Conservation (phyloP, 2,329 filamentous ascomycete genomes). For the Magnaporthales sp. region DNA sequence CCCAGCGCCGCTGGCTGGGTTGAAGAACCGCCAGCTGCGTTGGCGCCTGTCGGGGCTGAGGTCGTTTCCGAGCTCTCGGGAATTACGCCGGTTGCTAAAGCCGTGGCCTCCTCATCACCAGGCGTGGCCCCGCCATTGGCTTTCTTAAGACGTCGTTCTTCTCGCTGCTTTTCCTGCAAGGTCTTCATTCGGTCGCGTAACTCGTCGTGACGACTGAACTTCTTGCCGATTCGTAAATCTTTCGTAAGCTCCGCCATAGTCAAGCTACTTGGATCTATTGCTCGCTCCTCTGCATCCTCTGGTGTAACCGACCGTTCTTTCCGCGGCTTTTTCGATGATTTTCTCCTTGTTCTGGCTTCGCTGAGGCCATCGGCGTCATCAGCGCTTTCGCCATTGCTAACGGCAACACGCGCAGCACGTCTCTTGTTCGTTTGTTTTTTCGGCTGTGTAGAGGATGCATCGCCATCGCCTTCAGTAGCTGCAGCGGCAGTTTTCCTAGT, state of each 20-base stretch:
- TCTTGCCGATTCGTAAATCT: constrained; percentile 63
- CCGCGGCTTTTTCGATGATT: constrained; percentile 17
- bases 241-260: constrained; percentile 67
- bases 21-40: neutral
- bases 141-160: constrained; percentile 28
- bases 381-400: constrained; percentile 10
- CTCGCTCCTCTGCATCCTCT: constrained; percentile 51
- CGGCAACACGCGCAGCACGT: constrained; percentile 3
- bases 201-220: constrained; percentile 65
- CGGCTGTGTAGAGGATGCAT: neutral
- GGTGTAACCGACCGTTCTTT: constrained; percentile 45
- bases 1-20: constrained; percentile 25
- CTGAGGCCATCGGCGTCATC: constrained; percentile 9
- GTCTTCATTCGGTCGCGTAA: constrained; percentile 58
- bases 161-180: constrained; percentile 20
- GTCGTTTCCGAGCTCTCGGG: constrained; percentile 2
- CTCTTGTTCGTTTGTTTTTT: neutral
- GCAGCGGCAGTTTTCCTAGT: neutral
- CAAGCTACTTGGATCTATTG: constrained; percentile 57
- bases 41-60: constrained; percentile 6
- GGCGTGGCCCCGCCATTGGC: constrained; percentile 13
- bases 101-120: constrained; percentile 10
- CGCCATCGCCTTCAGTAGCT: neutral
- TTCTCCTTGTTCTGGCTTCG: constrained; percentile 6
- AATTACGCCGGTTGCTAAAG: constrained; percentile 5